Conservation (phyloP, 2,329 filamentous ascomycete genomes). For the Fusarium sarcochroum region DNA sequence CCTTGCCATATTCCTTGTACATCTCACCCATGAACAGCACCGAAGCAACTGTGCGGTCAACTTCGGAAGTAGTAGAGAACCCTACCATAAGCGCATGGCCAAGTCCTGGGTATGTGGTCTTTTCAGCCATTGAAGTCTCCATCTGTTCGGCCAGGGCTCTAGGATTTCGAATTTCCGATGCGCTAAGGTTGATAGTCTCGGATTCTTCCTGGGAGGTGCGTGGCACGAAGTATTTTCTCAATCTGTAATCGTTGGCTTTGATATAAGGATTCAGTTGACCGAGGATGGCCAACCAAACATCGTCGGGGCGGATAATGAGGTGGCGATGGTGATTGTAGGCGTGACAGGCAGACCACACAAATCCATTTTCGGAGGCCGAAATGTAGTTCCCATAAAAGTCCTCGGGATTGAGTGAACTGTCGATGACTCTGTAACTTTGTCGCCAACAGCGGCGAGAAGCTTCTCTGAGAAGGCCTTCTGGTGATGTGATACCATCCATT, state of each 20-base stretch:
- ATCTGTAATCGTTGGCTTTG: background rate
- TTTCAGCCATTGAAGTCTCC: background rate
- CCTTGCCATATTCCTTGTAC: background rate
- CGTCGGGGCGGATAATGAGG: background rate
- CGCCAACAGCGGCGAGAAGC: background rate
- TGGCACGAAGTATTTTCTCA: too few relatives aligned
- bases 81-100: background rate
- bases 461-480: background rate
- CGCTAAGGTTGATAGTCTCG: background rate
- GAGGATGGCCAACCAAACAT: constrained; percentile 1
- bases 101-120: background rate
- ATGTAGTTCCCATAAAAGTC: background rate
- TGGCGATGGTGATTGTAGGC: background rate
- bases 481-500: background rate
- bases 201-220: too few relatives aligned
- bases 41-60: background rate
- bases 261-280: background rate
- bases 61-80: background rate
- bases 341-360: background rate
- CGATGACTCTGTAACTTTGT: background rate
- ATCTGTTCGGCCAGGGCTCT: background rate
- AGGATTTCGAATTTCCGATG: background rate
- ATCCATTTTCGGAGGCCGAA: background rate
- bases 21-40: background rate
- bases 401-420: background rate